Percentiles rank a stretch among this genome's conserved stretches.
phyloP scores from a whole-genome alignment of 768 basidiomycete species.

The Botryobasidium botryosum region DNA sequence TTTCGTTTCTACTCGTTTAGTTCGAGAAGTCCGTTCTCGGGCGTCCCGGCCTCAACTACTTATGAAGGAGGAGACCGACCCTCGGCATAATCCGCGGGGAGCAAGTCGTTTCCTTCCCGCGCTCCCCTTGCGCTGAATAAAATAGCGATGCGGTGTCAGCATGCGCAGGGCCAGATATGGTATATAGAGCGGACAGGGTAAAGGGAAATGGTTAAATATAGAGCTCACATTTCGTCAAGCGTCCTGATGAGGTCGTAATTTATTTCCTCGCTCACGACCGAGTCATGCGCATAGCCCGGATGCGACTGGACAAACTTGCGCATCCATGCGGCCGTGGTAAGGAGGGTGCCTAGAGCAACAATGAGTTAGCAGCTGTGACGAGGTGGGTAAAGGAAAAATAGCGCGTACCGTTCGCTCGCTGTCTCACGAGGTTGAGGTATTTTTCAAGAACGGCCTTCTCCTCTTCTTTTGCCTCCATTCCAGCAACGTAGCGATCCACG shows the following conservation, averaged over 20 bases:
- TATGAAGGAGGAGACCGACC: background rate
- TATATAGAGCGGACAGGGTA: no score
- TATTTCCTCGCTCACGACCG: constrained; percentile 77
- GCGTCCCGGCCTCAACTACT: no score
- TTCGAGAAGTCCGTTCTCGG: no score
- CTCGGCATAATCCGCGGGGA: background rate
- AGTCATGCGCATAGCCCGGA: constrained; percentile 77
- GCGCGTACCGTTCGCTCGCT: constrained; percentile 56
- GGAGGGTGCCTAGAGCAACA: constrained; percentile 40
- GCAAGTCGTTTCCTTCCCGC: background rate
- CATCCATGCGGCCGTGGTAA: constrained; percentile 86
- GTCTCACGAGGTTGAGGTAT: constrained; percentile 64
- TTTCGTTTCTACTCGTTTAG: no score
- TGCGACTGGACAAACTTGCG: constrained; percentile 79
- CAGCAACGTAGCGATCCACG: constrained; percentile 67
- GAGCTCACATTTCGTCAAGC: constrained; percentile 74
- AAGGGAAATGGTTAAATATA: no score
- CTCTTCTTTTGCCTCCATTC: constrained; percentile 51
- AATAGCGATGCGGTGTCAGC: background rate
- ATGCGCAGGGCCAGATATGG: background rate
- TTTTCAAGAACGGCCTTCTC: constrained; percentile 44
- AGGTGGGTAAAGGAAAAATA: background rate
- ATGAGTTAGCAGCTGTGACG: no score
- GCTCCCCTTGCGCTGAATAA: background rate
- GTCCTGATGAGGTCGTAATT: constrained; percentile 85